Evolutionary conservation across 2,329 filamentous ascomycete species (phyloP).

Genomic region (Metarhizium album): DNA sequence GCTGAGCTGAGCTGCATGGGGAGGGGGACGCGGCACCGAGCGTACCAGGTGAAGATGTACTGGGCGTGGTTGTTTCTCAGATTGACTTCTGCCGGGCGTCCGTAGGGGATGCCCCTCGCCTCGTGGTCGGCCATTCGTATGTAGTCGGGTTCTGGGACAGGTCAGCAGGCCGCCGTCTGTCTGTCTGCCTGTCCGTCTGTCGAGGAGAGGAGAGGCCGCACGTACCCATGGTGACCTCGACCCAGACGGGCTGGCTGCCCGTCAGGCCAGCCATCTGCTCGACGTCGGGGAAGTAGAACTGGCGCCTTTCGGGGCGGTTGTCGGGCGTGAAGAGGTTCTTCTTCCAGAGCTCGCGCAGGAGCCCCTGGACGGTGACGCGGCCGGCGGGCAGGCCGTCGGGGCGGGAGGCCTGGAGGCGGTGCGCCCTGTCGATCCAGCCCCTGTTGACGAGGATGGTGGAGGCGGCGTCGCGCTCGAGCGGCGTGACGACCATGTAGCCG

Average conservation of each 20-base stretch:
- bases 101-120: conserved; percentile 78
- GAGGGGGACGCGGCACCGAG: no score
- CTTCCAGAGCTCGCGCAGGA: conserved; percentile 85
- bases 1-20: no score
- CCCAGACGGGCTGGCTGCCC: conserved; percentile 81
- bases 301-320: conserved; percentile 70
- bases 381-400: conserved; percentile 55
- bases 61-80: conserved; percentile 93
- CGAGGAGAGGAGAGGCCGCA: no score
- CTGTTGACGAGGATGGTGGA: conserved; percentile 78
- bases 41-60: conserved; percentile 98
- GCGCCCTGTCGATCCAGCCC: conserved; percentile 80
- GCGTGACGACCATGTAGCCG: conserved; percentile 86
- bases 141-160: conserved; percentile 60
- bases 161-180: background rate
- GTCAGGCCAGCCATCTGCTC: conserved; percentile 76
- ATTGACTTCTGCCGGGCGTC: conserved; percentile 79
- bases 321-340: conserved; percentile 96
- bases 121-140: conserved; percentile 66
- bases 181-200: no score
- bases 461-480: conserved; percentile 60
- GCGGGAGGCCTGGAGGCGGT: conserved; percentile 54
- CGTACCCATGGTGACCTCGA: conserved; percentile 89
- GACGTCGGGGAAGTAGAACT: conserved; percentile 95
- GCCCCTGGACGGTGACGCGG: conserved; percentile 68